These are phyloP conservation scores for Penicillium sp. DNA, from an alignment of 2,329 filamentous ascomycete species.

Conservation along the genomic window DNA sequence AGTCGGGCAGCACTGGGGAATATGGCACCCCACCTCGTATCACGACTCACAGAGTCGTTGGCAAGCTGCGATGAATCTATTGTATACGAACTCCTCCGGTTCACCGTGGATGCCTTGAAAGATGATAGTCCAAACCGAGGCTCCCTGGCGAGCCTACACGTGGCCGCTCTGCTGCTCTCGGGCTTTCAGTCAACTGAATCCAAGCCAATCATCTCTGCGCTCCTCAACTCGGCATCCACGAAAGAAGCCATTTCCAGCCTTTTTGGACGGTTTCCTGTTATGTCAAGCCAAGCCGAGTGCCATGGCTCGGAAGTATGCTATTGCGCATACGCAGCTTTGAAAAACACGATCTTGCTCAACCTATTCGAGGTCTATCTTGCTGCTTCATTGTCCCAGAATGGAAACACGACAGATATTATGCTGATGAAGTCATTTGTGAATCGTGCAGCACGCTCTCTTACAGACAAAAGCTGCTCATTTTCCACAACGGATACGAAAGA, in stretches of 20 bases:
- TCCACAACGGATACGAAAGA: conserved; percentile 8
- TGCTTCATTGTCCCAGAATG: conserved; percentile 11
- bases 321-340: conserved; percentile 11
- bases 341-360: conserved; percentile 27
- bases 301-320: conserved; percentile 18
- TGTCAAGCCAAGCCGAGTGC: conserved; percentile 17
- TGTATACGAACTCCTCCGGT: conserved; percentile 22
- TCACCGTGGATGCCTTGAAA: conserved; percentile 22
- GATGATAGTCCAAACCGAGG: not conserved
- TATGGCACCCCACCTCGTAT: conserved; percentile 22
- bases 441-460: conserved; percentile 10
- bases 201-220: conserved; percentile 3
- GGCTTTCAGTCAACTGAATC: conserved; percentile 20
- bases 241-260: conserved; percentile 16
- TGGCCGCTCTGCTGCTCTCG: conserved; percentile 24
- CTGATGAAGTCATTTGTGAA: conserved; percentile 22
- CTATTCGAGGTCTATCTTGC: conserved; percentile 25
- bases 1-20: conserved; percentile 17
- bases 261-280: conserved; percentile 21
- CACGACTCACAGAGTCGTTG: conserved; percentile 35
- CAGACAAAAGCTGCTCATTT: conserved; percentile 16
- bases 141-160: conserved; percentile 17
- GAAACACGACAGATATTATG: conserved; percentile 6
- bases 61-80: conserved; percentile 23
- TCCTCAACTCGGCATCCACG: conserved; percentile 12